phyloP scores from a whole-genome alignment of 108 stramenopile species.

The Cyclotella baltica region DNA sequence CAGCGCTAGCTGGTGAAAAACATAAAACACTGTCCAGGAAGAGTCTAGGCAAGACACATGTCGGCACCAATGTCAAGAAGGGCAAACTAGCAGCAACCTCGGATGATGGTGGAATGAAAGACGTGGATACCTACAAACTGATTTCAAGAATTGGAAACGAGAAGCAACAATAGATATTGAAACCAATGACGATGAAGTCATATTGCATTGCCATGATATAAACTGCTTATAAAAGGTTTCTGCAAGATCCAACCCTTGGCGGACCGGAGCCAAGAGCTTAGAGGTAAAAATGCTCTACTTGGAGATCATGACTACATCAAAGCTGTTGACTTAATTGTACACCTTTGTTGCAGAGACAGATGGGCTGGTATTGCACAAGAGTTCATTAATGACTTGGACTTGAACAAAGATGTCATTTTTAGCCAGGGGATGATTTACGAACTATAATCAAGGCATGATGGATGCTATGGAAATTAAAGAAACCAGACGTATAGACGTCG shows the following conservation, averaged over 20 bases:
- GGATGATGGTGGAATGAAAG: slow-evolving; percentile 55
- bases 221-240: slow-evolving; percentile 81
- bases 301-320: slow-evolving; percentile 72
- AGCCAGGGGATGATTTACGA: slow-evolving; percentile 65
- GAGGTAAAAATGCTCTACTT: slow-evolving; percentile 56
- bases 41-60: no score
- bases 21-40: no score
- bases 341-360: slow-evolving; percentile 68
- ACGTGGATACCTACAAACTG: slow-evolving; percentile 72
- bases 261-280: slow-evolving; percentile 60
- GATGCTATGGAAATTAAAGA: slow-evolving; percentile 69
- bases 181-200: slow-evolving; percentile 48
- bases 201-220: slow-evolving; percentile 81
- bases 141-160: slow-evolving; percentile 60
- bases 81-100: slow-evolving; percentile 33
- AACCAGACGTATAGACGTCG: slow-evolving; percentile 77
- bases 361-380: slow-evolving; percentile 55
- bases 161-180: slow-evolving; percentile 5
- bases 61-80: slow-evolving; percentile 63
- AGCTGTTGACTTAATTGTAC: slow-evolving; percentile 69
- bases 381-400: slow-evolving; percentile 70
- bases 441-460: slow-evolving; percentile 74
- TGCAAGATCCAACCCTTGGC: slow-evolving; percentile 81
- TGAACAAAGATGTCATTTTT: slow-evolving; percentile 71
- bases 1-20: no score